A percentile compares a stretch with the other conserved stretches of the same genome.
These are phyloP conservation scores for Diophrys appendiculata DNA, from an alignment of 73 alveolate genomes.

Conservation along the genomic window DNA sequence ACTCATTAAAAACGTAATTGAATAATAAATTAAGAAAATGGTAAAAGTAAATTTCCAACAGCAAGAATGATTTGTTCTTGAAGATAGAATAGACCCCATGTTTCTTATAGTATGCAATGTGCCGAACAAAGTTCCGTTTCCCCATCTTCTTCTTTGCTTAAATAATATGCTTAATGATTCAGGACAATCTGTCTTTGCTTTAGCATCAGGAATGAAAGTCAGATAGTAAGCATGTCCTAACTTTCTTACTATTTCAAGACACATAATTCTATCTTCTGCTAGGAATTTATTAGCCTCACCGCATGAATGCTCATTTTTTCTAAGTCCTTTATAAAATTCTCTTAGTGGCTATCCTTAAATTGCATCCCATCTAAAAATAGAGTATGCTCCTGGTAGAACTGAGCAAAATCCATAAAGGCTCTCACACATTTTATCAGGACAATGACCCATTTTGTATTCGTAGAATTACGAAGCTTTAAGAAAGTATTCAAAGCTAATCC, in stretches of 20 bases:
- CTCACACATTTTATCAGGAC: conserved; percentile 52
- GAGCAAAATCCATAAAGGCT: conserved; percentile 40
- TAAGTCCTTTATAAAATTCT: conserved; percentile 45
- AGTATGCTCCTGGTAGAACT: conserved; percentile 66
- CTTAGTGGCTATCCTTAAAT: conserved; percentile 49
- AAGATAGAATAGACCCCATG: conserved; percentile 13
- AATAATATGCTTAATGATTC: conserved; percentile 21
- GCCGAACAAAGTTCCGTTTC: conserved; percentile 11
- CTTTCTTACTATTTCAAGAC: conserved; percentile 45
- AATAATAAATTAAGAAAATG: conserved; percentile 35
- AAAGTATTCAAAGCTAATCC: neutral
- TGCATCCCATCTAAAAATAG: conserved; percentile 58
- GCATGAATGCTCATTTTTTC: conserved; percentile 35
- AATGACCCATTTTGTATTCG: conserved; percentile 55
- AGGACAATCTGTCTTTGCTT: conserved; percentile 63
- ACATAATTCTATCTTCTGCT: conserved; percentile 72
- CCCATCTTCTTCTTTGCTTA: conserved; percentile 46
- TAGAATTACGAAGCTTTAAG: conserved; percentile 21
- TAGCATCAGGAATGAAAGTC: conserved; percentile 53
- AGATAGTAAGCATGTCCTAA: conserved; percentile 9
- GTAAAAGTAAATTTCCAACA: conserved; percentile 9
- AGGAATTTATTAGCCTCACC: conserved; percentile 53
- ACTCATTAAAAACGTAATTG: conserved; percentile 5
- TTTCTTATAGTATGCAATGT: neutral
- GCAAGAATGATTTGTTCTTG: conserved; percentile 29